phyloP scores from a whole-genome alignment of 352 stramenopile species.

The Phytopythium ostracodes region DNA sequence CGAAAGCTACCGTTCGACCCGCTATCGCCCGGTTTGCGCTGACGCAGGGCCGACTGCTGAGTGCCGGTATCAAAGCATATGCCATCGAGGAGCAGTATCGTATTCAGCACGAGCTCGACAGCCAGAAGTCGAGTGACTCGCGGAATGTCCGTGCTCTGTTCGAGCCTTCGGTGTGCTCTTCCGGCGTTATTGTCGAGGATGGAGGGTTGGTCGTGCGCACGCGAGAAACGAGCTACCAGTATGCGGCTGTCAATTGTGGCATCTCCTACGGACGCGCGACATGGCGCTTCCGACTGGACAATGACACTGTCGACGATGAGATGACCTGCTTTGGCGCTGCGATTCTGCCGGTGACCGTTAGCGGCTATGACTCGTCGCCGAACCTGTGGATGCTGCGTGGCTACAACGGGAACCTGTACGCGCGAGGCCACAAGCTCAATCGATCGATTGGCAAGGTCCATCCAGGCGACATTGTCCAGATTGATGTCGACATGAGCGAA shows the following conservation, averaged over 20 bases:
- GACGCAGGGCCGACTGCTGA: slow-evolving; percentile 38
- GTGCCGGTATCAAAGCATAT: slow-evolving; percentile 45
- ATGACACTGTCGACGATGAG: slow-evolving; percentile 88
- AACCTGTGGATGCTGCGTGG: slow-evolving; percentile 90
- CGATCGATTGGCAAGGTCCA: slow-evolving; percentile 87
- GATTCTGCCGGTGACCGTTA: slow-evolving; percentile 84
- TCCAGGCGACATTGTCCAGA: slow-evolving; percentile 81
- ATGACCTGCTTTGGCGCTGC: slow-evolving; percentile 91
- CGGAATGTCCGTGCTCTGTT: slow-evolving; percentile 73
- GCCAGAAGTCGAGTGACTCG: slow-evolving; percentile 50
- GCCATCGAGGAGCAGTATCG: slow-evolving; percentile 35
- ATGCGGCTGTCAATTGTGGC: slow-evolving; percentile 76
- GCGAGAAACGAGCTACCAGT: slow-evolving; percentile 86
- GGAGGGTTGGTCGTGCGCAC: slow-evolving; percentile 70
- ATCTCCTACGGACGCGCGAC: slow-evolving; percentile 76
- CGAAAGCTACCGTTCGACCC: slow-evolving; percentile 7
- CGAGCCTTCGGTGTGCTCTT: slow-evolving; percentile 71
- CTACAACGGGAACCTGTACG: slow-evolving; percentile 91
- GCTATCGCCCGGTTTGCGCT: slow-evolving; percentile 35
- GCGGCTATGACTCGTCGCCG: slow-evolving; percentile 88
- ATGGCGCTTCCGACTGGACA: slow-evolving; percentile 87
- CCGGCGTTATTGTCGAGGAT: slow-evolving; percentile 77
- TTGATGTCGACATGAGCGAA: slow-evolving; percentile 88
- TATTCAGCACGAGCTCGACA: slow-evolving; percentile 27
- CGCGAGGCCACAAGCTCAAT: slow-evolving; percentile 82